These are phyloP conservation scores for Candida tetrigidarum DNA, from an alignment of 1,139 yeast genomes.

Conservation along the genomic window DNA sequence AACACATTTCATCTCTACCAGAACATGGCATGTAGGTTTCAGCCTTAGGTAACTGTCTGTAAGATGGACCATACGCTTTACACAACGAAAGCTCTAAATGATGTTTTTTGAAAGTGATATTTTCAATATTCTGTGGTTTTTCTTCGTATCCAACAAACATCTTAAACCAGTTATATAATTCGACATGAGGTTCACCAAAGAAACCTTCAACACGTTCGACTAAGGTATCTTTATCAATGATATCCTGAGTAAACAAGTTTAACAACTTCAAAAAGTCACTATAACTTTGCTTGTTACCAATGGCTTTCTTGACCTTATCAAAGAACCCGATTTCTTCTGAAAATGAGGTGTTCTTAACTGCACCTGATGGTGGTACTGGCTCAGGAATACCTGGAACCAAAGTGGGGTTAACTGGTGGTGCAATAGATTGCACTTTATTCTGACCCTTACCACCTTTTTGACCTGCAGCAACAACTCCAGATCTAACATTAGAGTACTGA, in stretches of 20 bases:
- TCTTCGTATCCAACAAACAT: conserved; percentile 87
- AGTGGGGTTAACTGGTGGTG: conserved; percentile 54
- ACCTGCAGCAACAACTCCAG: conserved; percentile 23
- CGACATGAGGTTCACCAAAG: conserved; percentile 75
- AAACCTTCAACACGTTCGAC: conserved; percentile 87
- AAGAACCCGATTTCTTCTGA: conserved; percentile 88
- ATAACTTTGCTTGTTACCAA: conserved; percentile 89
- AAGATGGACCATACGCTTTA: conserved; percentile 90
- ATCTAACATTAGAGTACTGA: conserved; percentile 57
- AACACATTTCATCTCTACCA: conserved; percentile 98
- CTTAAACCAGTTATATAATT: conserved; percentile 89
- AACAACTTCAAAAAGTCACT: conserved; percentile 88
- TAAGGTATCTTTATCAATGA: conserved; percentile 80
- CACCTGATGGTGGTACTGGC: conserved; percentile 71
- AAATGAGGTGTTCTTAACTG: conserved; percentile 57
- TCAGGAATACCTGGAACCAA: conserved; percentile 87
- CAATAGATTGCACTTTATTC: conserved; percentile 19
- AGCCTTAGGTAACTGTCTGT: conserved; percentile 89
- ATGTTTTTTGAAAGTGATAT: conserved; percentile 86
- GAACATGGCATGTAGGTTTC: conserved; percentile 98
- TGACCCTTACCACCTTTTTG: conserved; percentile 14
- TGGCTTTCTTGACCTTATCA: conserved; percentile 88
- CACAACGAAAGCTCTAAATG: conserved; percentile 87
- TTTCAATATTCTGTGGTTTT: conserved; percentile 78
- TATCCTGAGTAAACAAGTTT: conserved; percentile 86